These are phyloP conservation scores for Ceratobasidium sp. DNA, from an alignment of 1,284 basidiomycete species.

Conservation along the genomic window DNA sequence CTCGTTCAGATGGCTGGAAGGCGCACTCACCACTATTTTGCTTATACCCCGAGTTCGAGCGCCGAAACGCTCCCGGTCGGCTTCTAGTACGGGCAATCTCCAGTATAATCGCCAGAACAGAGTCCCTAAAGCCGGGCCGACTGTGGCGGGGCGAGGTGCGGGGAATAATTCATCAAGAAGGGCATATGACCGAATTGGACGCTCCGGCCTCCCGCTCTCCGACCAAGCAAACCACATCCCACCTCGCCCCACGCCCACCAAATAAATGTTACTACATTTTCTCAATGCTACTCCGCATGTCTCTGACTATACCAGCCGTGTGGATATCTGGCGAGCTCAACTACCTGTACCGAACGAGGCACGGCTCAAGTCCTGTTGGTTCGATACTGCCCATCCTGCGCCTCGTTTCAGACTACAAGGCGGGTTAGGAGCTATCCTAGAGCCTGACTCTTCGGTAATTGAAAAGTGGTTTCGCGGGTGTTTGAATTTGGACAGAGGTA, in stretches of 20 bases:
- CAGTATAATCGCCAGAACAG: too few species aligned
- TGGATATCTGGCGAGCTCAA: constrained; percentile 67
- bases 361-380: constrained; percentile 81
- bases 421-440: constrained; percentile 81
- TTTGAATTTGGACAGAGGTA: constrained; percentile 63
- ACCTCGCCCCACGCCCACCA: constrained; percentile 71
- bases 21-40: too few species aligned
- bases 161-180: too few species aligned
- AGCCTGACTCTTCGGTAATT: constrained; percentile 79
- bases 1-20: too few species aligned
- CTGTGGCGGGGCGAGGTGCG: too few species aligned
- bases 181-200: too few species aligned
- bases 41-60: too few species aligned
- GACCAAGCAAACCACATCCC: constrained; percentile 81
- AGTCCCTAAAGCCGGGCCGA: too few species aligned
- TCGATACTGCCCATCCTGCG: constrained; percentile 83
- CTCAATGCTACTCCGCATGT: constrained; percentile 77
- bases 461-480: constrained; percentile 71
- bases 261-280: constrained; percentile 81
- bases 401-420: constrained; percentile 81
- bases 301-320: constrained; percentile 75
- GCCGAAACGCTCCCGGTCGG: too few species aligned
- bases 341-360: constrained; percentile 81
- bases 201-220: constrained; percentile 67
- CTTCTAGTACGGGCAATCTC: too few species aligned